Base-by-base conservation (phyloP, 129 eudicot species). In the Logfia minima region DNA sequence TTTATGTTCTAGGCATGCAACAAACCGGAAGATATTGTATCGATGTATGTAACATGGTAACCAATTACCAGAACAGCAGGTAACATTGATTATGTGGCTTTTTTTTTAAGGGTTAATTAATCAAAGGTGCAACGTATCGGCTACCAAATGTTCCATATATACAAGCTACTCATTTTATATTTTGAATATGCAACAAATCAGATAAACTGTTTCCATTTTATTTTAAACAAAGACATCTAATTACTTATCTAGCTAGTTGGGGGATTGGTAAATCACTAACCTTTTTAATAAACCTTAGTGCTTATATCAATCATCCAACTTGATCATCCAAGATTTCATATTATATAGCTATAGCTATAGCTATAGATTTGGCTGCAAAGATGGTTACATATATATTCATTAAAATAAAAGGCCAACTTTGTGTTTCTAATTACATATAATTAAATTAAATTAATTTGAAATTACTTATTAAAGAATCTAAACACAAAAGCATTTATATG, bases 231-330 rank as follows among this genome's bases (percentile, higher is more conserved):
- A 45, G 5, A 18, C 26, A 1, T 58, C 3, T 18, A 58, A 58
- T 6, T 58, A 58, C 23, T 45, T 45, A 45, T 45, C 53, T 4
- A 45, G 53, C 53, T 61, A 23, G 34, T 66, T 76, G 13, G 23
- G 74, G 74, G 80, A 58, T 56, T 21, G 35, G 68, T 58, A 58
- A 32, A 55, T 72, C 77, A 72, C 67, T 72, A 72, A 21, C 55
- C 52, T 45, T 55, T 72, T 28, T 32, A 16, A 55, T 55, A 56
- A 31, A 31, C 43, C 75, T 31, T 73, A 73, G 77, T 73, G 77
- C 35, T 72, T 56, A 16, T 73, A 73, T 73, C 45, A 24, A 34
- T 51, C 59, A 72, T 53, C 67, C 77, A 56, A 56, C 34, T 70
- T 70, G 21, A 70, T 70, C 45, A 72, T 32, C 26, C 9, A 72